Conservation (phyloP, 1,284 basidiomycete genomes). For the Rhodotorula sp. region DNA sequence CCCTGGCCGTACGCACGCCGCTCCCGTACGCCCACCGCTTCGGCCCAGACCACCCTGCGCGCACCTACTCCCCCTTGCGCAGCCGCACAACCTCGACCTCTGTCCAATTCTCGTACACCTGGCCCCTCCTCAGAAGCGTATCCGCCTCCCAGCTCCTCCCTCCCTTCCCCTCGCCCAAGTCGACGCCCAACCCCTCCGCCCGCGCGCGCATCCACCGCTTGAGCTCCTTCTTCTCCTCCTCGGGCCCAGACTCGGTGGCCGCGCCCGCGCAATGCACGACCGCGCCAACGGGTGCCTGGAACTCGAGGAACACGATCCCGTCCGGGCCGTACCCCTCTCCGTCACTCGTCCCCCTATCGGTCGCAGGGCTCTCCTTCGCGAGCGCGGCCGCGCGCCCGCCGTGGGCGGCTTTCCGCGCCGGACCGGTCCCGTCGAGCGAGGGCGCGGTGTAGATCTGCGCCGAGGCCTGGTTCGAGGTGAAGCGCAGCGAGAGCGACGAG, state of each 20-base stretch:
- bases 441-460: constrained; percentile 38
- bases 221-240: constrained; percentile 8
- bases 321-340: constrained; percentile 21
- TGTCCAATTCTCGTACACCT: constrained; percentile 40
- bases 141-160: constrained; percentile 29
- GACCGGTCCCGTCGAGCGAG: constrained; percentile 21
- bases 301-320: constrained; percentile 39
- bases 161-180: background rate
- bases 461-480: constrained; percentile 28
- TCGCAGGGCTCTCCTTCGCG: background rate
- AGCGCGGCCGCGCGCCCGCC: background rate
- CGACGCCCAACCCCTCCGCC: background rate
- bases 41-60: background rate
- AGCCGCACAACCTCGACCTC: constrained; percentile 27
- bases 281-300: constrained; percentile 39
- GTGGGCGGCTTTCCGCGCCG: constrained; percentile 17
- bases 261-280: constrained; percentile 11
- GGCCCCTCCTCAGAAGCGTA: constrained; percentile 25
- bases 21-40: background rate
- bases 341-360: background rate
- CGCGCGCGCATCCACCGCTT: constrained; percentile 14
- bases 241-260: background rate
- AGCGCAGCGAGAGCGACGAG: constrained; percentile 15
- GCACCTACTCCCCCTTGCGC: background rate
- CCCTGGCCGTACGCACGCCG: no score